A percentile compares a stretch with the other conserved stretches of the same genome.
Conservation (phyloP, 257 asterid genomes). For the Osmanthus fragrans region DNA sequence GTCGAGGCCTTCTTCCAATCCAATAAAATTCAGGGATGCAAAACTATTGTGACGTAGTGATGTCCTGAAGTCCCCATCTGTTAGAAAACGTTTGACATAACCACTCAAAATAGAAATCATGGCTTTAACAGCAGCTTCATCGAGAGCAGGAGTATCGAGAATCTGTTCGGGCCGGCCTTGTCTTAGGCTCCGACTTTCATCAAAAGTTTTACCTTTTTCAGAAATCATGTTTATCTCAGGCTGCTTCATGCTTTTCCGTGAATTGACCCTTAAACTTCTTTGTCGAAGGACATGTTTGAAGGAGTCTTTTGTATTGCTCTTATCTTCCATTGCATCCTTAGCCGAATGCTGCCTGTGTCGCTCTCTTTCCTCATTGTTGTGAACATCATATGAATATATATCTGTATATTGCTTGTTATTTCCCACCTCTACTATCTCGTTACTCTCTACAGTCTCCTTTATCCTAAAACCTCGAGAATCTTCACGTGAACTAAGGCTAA, state of each 20-base stretch:
- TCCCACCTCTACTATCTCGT: slow-evolving; percentile 59
- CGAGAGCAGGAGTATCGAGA: slow-evolving; percentile 57
- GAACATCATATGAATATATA: slow-evolving; percentile 40
- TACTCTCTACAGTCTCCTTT: slow-evolving; percentile 31
- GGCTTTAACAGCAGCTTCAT: slow-evolving; percentile 73
- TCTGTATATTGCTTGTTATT: slow-evolving; percentile 27
- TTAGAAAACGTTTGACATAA: slow-evolving; percentile 44
- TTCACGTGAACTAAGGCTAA: slow-evolving; percentile 29
- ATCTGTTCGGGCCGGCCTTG: slow-evolving; percentile 37
- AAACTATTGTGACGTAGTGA: slow-evolving; percentile 59
- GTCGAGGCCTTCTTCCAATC: slow-evolving; percentile 36
- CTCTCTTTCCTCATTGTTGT: slow-evolving; percentile 26
- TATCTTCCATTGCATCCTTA: slow-evolving; percentile 22
- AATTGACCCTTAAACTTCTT: slow-evolving; percentile 16
- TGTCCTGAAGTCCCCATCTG: slow-evolving; percentile 65
- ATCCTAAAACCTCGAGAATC: slow-evolving; percentile 32
- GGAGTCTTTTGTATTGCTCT: slow-evolving; percentile 31
- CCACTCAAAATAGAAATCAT: slow-evolving; percentile 64
- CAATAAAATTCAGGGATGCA: slow-evolving; percentile 50
- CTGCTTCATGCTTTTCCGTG: slow-evolving; percentile 23
- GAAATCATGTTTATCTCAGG: slow-evolving; percentile 27
- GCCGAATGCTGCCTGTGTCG: slow-evolving; percentile 7
- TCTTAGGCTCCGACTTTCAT: slow-evolving; percentile 33
- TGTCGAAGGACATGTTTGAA: slow-evolving; percentile 19
- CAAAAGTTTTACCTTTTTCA: slow-evolving; percentile 15